Evolutionary conservation across 2,329 filamentous ascomycete species (phyloP).

Genomic region (Curvularia verruculosa): DNA sequence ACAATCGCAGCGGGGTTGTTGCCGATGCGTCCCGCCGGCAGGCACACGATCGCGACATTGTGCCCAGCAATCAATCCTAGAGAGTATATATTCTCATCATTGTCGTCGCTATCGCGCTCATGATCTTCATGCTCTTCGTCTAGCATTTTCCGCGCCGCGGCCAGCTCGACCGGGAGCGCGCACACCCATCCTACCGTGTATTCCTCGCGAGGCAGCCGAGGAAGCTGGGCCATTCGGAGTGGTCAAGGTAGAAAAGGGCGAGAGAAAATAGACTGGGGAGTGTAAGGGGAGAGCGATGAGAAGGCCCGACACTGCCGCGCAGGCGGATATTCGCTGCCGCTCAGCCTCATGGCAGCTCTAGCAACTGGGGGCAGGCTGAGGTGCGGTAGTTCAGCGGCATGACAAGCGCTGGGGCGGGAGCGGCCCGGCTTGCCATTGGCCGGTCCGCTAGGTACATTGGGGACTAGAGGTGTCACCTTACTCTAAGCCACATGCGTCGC

Average conservation of each 20-base stretch:
- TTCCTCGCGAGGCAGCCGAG: conserved; percentile 15
- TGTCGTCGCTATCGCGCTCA: conserved; percentile 33
- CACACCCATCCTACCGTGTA: conserved; percentile 28
- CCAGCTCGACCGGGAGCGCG: conserved; percentile 21
- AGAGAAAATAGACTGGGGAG: too few relatives aligned
- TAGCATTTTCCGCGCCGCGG: conserved; percentile 19
- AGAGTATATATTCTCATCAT: conserved; percentile 30
- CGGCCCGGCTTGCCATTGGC: background rate
- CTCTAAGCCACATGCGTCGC: too few relatives aligned
- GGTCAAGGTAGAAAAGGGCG: too few relatives aligned
- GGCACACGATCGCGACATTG: conserved; percentile 8
- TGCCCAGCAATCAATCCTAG: conserved; percentile 32
- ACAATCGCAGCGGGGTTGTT: conserved; percentile 43
- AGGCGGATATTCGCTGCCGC: too few relatives aligned
- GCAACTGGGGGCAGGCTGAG: too few relatives aligned
- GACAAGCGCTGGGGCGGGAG: too few relatives aligned
- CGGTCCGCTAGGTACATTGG: background rate
- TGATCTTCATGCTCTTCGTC: conserved; percentile 22
- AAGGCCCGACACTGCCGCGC: too few relatives aligned
- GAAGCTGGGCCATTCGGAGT: too few relatives aligned
- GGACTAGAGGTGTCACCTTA: background rate
- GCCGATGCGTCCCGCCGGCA: conserved; percentile 39
- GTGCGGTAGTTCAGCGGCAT: too few relatives aligned
- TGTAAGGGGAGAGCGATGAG: too few relatives aligned
- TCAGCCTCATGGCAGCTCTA: too few relatives aligned